phyloP scores from a whole-genome alignment of 129 eudicot species.

The Apium graveolens region DNA sequence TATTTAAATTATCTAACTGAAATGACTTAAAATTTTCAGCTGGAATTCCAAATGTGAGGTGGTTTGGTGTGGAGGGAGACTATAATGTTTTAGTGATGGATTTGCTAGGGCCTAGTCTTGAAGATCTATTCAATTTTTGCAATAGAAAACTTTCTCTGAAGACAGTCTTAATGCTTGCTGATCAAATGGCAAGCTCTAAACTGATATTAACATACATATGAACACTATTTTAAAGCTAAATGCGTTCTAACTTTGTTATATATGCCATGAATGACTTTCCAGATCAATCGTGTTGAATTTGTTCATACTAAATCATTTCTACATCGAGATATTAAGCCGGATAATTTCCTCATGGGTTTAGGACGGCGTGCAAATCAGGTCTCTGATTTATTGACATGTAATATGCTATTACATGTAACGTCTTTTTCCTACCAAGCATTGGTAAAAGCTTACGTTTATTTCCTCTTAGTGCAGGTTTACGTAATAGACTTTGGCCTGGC shows the following conservation, averaged over 20 bases:
- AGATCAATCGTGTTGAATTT: conserved; percentile 90
- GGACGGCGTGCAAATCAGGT: conserved; percentile 98
- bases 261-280: conserved; percentile 16
- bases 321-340: conserved; percentile 95
- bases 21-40: conserved; percentile 31
- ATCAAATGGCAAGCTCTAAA: conserved; percentile 61
- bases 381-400: neutral
- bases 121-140: conserved; percentile 82
- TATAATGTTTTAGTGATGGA: conserved; percentile 91
- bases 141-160: conserved; percentile 78
- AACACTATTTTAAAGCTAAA: neutral
- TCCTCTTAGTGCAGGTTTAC: conserved; percentile 52
- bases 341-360: conserved; percentile 90
- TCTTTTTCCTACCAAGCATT: neutral
- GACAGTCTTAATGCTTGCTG: conserved; percentile 97
- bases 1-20: conserved; percentile 2
- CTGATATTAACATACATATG: neutral
- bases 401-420: neutral
- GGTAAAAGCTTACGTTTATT: neutral
- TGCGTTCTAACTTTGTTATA: neutral
- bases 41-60: conserved; percentile 82
- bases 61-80: conserved; percentile 95
- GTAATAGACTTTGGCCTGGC: conserved; percentile 83
- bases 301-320: conserved; percentile 83
- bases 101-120: conserved; percentile 96